A percentile compares a stretch with the other conserved stretches of the same genome.
These are phyloP conservation scores for Mortierella sp. DNA, from an alignment of 371 early-diverging fungal species.

Conservation along the genomic window DNA sequence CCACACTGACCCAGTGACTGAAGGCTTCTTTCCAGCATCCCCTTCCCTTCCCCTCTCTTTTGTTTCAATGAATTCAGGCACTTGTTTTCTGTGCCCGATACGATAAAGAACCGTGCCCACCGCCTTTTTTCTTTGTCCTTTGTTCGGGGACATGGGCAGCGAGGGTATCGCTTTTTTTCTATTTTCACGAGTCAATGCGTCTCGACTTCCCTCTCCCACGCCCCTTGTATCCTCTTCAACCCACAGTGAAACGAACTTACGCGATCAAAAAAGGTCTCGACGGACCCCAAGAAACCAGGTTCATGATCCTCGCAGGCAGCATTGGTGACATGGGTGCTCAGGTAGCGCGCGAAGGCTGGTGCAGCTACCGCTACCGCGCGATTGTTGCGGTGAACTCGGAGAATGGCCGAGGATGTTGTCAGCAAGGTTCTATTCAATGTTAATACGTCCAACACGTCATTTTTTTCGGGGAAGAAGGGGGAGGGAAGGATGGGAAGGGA, in stretches of 20 bases:
- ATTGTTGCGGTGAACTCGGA: conserved; percentile 18
- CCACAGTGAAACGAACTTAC: conserved; percentile 10
- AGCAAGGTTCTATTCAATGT: background rate
- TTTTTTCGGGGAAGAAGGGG: background rate
- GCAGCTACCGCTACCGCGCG: conserved; percentile 18
- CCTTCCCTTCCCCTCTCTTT: background rate
- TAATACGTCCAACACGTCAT: background rate
- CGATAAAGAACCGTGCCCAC: background rate
- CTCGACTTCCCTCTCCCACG: background rate
- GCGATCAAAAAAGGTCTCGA: conserved; percentile 80
- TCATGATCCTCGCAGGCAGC: conserved; percentile 75
- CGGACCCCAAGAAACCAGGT: conserved; percentile 82
- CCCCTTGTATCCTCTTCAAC: background rate
- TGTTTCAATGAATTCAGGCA: background rate
- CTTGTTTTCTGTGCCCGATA: background rate
- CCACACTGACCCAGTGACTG: background rate
- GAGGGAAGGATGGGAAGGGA: background rate
- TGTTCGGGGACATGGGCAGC: background rate
- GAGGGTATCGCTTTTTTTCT: background rate
- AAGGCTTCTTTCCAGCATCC: background rate
- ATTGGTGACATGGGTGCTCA: conserved; percentile 62
- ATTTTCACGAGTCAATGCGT: background rate
- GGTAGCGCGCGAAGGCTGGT: conserved; percentile 20
- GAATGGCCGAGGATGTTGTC: conserved; percentile 19
- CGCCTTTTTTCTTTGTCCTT: background rate